Percentiles rank a stretch among this genome's conserved stretches.
phyloP scores from a whole-genome alignment of 768 basidiomycete species.

The Trichaptum fuscoviolaceum region DNA sequence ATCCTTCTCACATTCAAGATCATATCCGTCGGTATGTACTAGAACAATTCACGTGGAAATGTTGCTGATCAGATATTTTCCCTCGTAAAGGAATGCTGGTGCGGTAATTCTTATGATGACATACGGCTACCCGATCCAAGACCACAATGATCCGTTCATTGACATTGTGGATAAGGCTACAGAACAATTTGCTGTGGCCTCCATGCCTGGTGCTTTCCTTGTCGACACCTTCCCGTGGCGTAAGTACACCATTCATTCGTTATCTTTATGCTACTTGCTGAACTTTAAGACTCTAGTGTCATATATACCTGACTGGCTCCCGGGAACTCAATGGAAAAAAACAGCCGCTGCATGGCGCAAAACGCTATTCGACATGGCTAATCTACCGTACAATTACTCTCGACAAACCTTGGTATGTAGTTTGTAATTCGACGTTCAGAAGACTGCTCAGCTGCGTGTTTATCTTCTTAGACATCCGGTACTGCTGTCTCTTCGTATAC shows the following conservation, averaged over 20 bases:
- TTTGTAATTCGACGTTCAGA: not conserved
- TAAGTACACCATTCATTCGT: constrained; percentile 14
- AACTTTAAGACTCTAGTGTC: constrained; percentile 7
- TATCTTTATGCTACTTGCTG: not conserved
- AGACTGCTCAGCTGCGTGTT: not conserved
- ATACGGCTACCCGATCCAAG: constrained; percentile 3
- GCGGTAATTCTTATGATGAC: constrained; percentile 7
- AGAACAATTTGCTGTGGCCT: constrained; percentile 17
- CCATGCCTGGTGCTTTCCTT: constrained; percentile 30
- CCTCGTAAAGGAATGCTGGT: constrained; percentile 1
- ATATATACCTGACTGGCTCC: constrained; percentile 18
- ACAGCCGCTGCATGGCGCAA: not conserved
- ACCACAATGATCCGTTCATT: constrained; percentile 17
- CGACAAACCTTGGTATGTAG: not conserved
- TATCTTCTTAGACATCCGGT: not conserved
- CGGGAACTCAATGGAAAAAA: constrained; percentile 16
- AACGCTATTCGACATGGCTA: not conserved
- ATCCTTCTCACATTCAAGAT: not conserved
- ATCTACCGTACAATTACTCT: constrained; percentile 4
- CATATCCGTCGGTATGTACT: not conserved
- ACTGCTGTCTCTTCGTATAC: not conserved
- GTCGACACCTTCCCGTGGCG: constrained; percentile 27
- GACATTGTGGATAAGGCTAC: constrained; percentile 21
- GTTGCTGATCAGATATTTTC: not conserved
- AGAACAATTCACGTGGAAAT: not conserved